phyloP scores from a whole-genome alignment of 768 basidiomycete species.

The Boletus bicolor region DNA sequence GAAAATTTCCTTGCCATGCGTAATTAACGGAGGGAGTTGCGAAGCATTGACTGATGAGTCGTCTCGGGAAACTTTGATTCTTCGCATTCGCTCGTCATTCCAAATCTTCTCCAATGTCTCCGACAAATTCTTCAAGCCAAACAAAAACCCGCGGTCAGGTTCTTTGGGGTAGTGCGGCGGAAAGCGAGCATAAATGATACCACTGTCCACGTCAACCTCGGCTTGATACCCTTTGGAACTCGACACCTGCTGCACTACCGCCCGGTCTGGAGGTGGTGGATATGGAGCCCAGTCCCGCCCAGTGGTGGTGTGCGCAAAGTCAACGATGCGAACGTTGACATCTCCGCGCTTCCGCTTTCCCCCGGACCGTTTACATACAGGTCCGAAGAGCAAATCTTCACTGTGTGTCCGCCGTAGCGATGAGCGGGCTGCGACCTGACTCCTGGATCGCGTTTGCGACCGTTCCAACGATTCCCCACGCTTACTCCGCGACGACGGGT shows the following conservation, averaged over 20 bases:
- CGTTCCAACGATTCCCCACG: conserved; percentile 79
- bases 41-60: conserved; percentile 43
- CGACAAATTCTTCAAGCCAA: conserved; percentile 81
- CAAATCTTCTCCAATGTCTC: conserved; percentile 79
- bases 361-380: conserved; percentile 57
- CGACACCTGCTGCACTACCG: conserved; percentile 43
- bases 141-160: conserved; percentile 92
- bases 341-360: conserved; percentile 83
- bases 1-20: conserved; percentile 79
- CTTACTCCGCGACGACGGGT: conserved; percentile 63
- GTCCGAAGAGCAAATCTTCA: conserved; percentile 72
- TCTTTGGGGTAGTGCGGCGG: conserved; percentile 87
- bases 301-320: conserved; percentile 98
- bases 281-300: conserved; percentile 84
- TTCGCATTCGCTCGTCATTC: conserved; percentile 75
- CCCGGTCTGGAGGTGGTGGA: conserved; percentile 44
- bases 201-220: conserved; percentile 77
- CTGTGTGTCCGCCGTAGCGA: conserved; percentile 71
- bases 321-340: conserved; percentile 93
- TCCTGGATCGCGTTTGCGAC: conserved; percentile 39
- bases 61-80: conserved; percentile 62
- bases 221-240: conserved; percentile 77
- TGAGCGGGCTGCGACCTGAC: conserved; percentile 40
- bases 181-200: conserved; percentile 86
- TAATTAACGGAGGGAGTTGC: conserved; percentile 61